phyloP scores from a whole-genome alignment of 2,329 filamentous ascomycete genomes.

The Calcarisporium arbuscula region DNA sequence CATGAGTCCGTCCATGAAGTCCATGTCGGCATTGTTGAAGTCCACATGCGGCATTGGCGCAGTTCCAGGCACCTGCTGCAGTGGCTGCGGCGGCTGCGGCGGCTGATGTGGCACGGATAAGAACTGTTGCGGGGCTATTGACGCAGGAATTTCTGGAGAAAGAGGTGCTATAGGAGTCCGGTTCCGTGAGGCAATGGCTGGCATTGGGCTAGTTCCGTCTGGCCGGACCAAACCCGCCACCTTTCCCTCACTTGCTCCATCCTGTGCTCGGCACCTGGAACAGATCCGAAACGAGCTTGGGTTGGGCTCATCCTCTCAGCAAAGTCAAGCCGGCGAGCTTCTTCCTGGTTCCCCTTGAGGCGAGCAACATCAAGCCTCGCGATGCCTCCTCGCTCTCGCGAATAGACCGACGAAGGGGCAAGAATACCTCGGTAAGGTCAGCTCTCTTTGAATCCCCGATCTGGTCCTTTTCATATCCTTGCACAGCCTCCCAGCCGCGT shows the following conservation, averaged over 20 bases:
- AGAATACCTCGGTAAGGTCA: constrained; percentile 42
- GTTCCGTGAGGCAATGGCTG: constrained; percentile 5
- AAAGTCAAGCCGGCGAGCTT: constrained; percentile 42
- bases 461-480: constrained; percentile 30
- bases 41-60: constrained; percentile 17
- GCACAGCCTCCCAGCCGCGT: constrained; percentile 42
- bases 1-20: constrained; percentile 32
- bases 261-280: constrained; percentile 39
- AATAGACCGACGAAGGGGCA: constrained; percentile 50
- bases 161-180: constrained; percentile 1
- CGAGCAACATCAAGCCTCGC: constrained; percentile 44
- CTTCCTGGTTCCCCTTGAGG: constrained; percentile 40
- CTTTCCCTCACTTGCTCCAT: constrained; percentile 40
- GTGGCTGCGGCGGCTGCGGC: constrained; percentile 5
- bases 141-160: no score
- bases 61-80: constrained; percentile 7
- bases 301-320: constrained; percentile 38
- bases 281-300: constrained; percentile 40
- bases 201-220: constrained; percentile 16
- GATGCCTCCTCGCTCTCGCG: constrained; percentile 43
- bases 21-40: constrained; percentile 23
- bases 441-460: constrained; percentile 38
- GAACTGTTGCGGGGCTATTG: no score
- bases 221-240: constrained; percentile 45
- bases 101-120: no score